Evolutionary conservation across 129 eudicot species (phyloP).

Genomic region (Flaveria robusta): DNA sequence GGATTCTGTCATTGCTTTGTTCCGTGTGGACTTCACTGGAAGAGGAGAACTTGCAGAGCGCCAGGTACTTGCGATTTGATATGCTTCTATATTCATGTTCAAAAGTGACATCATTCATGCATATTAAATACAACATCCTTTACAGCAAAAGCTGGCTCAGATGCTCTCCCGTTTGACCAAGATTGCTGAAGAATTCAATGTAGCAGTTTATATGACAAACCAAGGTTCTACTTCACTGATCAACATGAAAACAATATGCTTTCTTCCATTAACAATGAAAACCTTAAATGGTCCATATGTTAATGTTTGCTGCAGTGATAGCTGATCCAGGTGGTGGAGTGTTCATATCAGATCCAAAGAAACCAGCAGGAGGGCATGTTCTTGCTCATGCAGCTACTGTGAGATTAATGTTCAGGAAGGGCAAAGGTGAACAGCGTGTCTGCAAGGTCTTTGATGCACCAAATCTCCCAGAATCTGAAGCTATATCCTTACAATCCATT

Average conservation of each 20-base stretch:
- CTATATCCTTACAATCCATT: slow-evolving; percentile 70
- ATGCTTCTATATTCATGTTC: not conserved
- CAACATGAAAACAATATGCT: not conserved
- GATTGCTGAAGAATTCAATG: slow-evolving; percentile 95
- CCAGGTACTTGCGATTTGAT: not conserved
- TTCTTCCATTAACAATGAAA: slow-evolving; percentile 5
- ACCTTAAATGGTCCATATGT: not conserved
- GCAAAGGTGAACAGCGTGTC: slow-evolving; percentile 97
- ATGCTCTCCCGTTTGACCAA: slow-evolving; percentile 92
- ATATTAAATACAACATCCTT: not conserved
- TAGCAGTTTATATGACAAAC: slow-evolving; percentile 94
- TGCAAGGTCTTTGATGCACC: slow-evolving; percentile 99
- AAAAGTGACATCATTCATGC: slow-evolving; percentile 18
- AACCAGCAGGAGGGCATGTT: slow-evolving; percentile 98
- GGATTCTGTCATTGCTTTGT: slow-evolving; percentile 82
- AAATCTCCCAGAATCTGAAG: slow-evolving; percentile 97
- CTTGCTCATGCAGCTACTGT: slow-evolving; percentile 99
- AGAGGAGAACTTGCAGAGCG: slow-evolving; percentile 98
- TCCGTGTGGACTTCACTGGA: slow-evolving; percentile 93
- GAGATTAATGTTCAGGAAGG: slow-evolving; percentile 97
- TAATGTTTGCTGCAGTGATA: slow-evolving; percentile 61
- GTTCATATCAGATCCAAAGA: slow-evolving; percentile 93
- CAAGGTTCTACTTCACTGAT: slow-evolving; percentile 54
- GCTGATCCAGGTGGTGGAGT: slow-evolving; percentile 97
- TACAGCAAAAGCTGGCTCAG: slow-evolving; percentile 98